phyloP scores from a whole-genome alignment of 352 stramenopile species.

The Globisporangium nagaii region DNA sequence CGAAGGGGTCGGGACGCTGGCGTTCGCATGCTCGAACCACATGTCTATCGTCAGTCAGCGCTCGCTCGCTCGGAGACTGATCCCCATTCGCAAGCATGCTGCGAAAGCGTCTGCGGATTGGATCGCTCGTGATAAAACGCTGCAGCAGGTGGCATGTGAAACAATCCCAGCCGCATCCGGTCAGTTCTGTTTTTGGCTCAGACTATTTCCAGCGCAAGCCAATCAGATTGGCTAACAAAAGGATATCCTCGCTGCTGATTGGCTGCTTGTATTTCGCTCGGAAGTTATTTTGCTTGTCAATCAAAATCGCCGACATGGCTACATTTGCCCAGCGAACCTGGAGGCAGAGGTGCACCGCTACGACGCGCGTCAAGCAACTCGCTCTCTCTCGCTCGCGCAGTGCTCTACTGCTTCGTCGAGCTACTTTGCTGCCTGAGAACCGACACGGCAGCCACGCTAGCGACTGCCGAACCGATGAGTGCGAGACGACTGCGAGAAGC shows the following conservation, averaged over 20 bases:
- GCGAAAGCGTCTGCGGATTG: too few relatives aligned
- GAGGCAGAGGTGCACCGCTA: neutral
- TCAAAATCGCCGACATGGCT: neutral
- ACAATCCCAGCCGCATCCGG: too few relatives aligned
- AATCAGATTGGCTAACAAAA: constrained; percentile 5
- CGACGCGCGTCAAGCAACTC: neutral
- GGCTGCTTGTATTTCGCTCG: neutral
- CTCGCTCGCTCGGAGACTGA: too few relatives aligned
- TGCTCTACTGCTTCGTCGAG: neutral
- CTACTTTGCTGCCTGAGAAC: too few relatives aligned
- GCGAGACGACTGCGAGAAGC: constrained; percentile 27
- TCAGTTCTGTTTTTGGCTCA: neutral
- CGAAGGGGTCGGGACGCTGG: neutral
- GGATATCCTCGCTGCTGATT: neutral
- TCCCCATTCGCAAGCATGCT: neutral
- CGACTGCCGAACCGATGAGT: constrained; percentile 16
- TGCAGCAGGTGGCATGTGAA: too few relatives aligned
- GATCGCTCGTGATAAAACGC: too few relatives aligned
- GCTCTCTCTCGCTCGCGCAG: neutral
- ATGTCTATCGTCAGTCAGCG: neutral
- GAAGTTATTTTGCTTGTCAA: constrained; percentile 4
- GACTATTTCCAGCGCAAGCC: neutral
- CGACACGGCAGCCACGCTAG: too few relatives aligned
- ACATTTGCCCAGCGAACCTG: neutral
- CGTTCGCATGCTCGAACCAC: neutral